Conservation (phyloP, 306 rosid genomes). For the Glycine soja region DNA sequence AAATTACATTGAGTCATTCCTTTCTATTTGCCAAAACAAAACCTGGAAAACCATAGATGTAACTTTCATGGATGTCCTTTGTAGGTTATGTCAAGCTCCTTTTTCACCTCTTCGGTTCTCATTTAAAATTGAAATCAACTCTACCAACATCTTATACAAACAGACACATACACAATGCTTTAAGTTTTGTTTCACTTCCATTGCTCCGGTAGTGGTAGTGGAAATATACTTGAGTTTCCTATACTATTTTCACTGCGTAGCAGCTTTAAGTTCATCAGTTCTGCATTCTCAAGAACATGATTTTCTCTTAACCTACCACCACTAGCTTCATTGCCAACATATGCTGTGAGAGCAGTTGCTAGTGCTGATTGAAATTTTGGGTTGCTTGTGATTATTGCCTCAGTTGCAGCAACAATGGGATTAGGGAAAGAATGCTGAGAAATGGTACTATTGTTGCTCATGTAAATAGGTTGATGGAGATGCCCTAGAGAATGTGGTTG, state of each 20-base stretch:
- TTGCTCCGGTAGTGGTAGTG: slow-evolving; percentile 36
- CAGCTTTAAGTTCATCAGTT: slow-evolving; percentile 14
- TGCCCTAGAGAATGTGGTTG: slow-evolving; percentile 45
- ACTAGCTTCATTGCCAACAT: slow-evolving; percentile 14
- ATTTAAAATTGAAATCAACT: background rate
- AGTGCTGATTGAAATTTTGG: slow-evolving; percentile 49
- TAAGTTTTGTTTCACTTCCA: background rate
- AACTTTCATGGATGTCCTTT: background rate
- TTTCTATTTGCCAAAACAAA: background rate
- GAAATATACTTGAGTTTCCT: background rate
- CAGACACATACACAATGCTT: background rate
- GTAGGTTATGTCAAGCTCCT: too few species aligned
- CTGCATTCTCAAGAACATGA: slow-evolving; percentile 14
- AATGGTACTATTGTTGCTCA: background rate
- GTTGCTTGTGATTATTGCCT: slow-evolving; percentile 43
- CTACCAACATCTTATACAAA: background rate
- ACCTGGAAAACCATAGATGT: background rate
- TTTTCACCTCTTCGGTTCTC: too few species aligned
- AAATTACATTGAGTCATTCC: too few species aligned
- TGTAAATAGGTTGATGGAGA: slow-evolving; percentile 6
- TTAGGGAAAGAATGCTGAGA: slow-evolving; percentile 36
- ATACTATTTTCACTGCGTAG: slow-evolving; percentile 27
- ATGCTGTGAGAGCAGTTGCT: slow-evolving; percentile 46
- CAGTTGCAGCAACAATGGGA: slow-evolving; percentile 47
- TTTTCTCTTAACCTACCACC: slow-evolving; percentile 39